Evolutionary conservation across 352 stramenopile genomes (phyloP).

Genomic region (Phytopythium montanum): DNA sequence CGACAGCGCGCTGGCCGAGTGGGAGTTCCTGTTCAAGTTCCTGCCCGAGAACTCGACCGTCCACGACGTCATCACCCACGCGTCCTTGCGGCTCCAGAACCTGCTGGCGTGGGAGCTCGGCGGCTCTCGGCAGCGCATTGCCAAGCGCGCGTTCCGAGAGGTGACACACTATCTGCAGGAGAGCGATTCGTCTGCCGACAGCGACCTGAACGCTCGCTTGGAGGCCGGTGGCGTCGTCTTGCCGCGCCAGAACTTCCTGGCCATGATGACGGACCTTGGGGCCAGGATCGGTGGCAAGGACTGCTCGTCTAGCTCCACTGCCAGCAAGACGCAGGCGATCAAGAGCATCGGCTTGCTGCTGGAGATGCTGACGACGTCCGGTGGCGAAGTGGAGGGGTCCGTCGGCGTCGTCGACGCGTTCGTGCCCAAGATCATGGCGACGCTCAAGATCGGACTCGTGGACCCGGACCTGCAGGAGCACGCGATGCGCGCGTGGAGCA

Average conservation of each 20-base stretch:
- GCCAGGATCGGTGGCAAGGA: slow-evolving; percentile 52
- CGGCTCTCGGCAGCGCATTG: slow-evolving; percentile 39
- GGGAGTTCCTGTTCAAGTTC: slow-evolving; percentile 72
- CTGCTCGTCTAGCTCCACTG: slow-evolving; percentile 15
- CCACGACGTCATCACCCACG: slow-evolving; percentile 53
- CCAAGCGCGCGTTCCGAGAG: slow-evolving; percentile 51
- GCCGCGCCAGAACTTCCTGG: slow-evolving; percentile 75
- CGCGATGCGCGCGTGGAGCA: slow-evolving; percentile 70
- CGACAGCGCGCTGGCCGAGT: slow-evolving; percentile 47
- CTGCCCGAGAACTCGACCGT: slow-evolving; percentile 56
- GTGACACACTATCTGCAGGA: slow-evolving; percentile 46
- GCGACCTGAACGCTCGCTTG: slow-evolving; percentile 16
- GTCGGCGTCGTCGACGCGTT: slow-evolving; percentile 72
- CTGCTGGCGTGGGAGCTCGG: slow-evolving; percentile 67
- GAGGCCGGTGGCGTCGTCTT: slow-evolving; percentile 41
- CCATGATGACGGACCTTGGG: slow-evolving; percentile 79
- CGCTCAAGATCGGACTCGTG: slow-evolving; percentile 70
- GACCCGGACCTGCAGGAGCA: slow-evolving; percentile 53
- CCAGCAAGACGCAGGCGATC: slow-evolving; percentile 57
- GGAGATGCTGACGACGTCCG: slow-evolving; percentile 41
- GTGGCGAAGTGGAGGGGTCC: slow-evolving; percentile 20
- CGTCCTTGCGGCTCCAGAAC: slow-evolving; percentile 50
- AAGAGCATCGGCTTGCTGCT: slow-evolving; percentile 74
- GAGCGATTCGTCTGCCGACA: slow-evolving; percentile 15
- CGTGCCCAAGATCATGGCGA: slow-evolving; percentile 89